Conservation (phyloP, 495 filamentous ascomycete genomes). For the Astrothelium macrocarpum region DNA sequence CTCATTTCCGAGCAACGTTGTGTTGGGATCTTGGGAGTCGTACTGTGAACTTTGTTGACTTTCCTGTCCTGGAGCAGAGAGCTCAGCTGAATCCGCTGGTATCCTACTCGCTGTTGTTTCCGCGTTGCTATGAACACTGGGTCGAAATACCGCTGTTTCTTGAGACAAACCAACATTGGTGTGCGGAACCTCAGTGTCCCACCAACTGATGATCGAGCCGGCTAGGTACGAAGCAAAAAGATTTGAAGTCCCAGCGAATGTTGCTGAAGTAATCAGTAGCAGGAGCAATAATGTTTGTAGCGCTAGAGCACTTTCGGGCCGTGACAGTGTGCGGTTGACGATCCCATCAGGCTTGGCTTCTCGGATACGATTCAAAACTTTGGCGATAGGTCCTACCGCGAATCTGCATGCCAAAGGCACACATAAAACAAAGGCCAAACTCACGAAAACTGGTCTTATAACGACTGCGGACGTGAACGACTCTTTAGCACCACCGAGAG, state of each 20-base stretch:
- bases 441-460: constrained; percentile 50
- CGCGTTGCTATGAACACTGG: background rate
- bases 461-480: constrained; percentile 39
- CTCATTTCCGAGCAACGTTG: background rate
- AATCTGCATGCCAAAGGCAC: constrained; percentile 40
- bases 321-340: constrained; percentile 3
- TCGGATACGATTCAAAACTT: constrained; percentile 12
- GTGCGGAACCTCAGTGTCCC: constrained; percentile 33
- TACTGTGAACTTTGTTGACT: background rate
- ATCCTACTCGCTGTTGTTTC: background rate
- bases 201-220: constrained; percentile 50
- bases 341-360: constrained; percentile 9
- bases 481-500: constrained; percentile 32
- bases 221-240: constrained; percentile 64
- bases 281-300: constrained; percentile 41
- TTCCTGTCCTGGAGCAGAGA: background rate
- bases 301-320: constrained; percentile 20
- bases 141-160: background rate
- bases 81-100: background rate
- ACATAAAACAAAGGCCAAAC: constrained; percentile 44
- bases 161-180: background rate
- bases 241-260: constrained; percentile 56
- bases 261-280: constrained; percentile 45
- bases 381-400: constrained; percentile 34
- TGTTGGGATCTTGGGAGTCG: background rate